phyloP scores from a whole-genome alignment of 352 stramenopile genomes.

The Phytopythium ostracodes region DNA sequence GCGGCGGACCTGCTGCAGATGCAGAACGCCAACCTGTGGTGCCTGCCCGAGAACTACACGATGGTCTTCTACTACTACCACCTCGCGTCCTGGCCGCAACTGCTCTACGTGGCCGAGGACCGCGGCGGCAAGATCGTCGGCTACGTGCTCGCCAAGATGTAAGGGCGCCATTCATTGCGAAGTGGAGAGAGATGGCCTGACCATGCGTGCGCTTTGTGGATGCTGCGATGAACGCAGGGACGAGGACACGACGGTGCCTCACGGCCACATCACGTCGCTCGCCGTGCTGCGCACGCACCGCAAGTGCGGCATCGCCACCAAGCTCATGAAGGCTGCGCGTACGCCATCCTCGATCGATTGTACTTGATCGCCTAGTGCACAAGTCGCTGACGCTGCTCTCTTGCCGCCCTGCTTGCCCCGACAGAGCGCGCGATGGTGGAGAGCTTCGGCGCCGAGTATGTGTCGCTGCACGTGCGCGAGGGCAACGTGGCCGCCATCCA shows the following conservation, averaged over 20 bases:
- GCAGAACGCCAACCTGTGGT: slow-evolving; percentile 99
- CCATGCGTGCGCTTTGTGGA: no score
- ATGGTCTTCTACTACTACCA: slow-evolving; percentile 99
- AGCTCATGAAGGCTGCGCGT: slow-evolving; percentile 96
- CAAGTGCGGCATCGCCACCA: slow-evolving; percentile 96
- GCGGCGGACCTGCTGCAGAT: slow-evolving; percentile 97
- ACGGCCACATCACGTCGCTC: slow-evolving; percentile 99
- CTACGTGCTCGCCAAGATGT: slow-evolving; percentile 99
- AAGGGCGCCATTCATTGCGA: slow-evolving; percentile 32
- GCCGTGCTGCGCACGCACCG: slow-evolving; percentile 96
- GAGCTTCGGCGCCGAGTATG: slow-evolving; percentile 97
- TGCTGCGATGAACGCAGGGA: slow-evolving; percentile 28
- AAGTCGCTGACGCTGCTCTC: neutral
- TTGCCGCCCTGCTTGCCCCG: neutral
- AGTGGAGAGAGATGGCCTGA: no score
- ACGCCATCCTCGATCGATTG: slow-evolving; percentile 15
- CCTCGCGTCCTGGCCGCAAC: slow-evolving; percentile 98
- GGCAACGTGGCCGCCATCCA: slow-evolving; percentile 98
- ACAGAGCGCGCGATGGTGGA: slow-evolving; percentile 95
- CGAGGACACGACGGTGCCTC: slow-evolving; percentile 82
- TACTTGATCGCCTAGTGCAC: neutral
- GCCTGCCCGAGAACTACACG: slow-evolving; percentile 99
- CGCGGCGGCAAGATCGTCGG: slow-evolving; percentile 98
- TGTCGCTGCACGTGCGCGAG: slow-evolving; percentile 99
- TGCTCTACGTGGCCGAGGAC: slow-evolving; percentile 98